Conservation (phyloP, 208 protist genomes). For the Leishmania guyanensis region DNA sequence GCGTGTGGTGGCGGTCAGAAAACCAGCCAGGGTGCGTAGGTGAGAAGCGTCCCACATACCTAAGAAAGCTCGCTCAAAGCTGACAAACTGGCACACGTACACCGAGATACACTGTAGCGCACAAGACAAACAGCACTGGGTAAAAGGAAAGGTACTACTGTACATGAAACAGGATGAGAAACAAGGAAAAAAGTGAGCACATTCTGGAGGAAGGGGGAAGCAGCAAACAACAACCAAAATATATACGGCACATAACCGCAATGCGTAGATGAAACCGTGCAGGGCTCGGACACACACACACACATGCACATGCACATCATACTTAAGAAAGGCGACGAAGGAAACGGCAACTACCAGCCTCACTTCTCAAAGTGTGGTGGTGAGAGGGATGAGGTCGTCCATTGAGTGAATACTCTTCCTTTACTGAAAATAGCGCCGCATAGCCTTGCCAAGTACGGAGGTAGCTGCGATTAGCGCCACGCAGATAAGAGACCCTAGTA, state of each 20-base stretch:
- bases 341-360: neutral
- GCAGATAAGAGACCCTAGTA: neutral
- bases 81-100: neutral
- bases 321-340: neutral
- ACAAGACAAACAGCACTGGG: neutral
- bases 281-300: neutral
- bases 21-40: neutral
- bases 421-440: neutral
- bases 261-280: neutral
- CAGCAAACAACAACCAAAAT: neutral
- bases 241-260: neutral
- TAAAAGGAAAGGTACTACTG: slow-evolving; percentile 1
- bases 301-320: neutral
- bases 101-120: neutral
- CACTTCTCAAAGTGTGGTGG: neutral
- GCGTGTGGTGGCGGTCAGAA: neutral
- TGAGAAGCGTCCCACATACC: neutral
- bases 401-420: neutral
- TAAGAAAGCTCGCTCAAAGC: neutral
- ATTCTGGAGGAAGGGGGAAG: neutral
- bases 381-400: neutral
- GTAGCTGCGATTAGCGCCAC: neutral
- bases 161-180: slow-evolving; percentile 11
- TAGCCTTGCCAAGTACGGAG: neutral
- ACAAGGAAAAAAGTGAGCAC: neutral